Conservation (phyloP, 768 basidiomycete species). For the Panus rudis region DNA sequence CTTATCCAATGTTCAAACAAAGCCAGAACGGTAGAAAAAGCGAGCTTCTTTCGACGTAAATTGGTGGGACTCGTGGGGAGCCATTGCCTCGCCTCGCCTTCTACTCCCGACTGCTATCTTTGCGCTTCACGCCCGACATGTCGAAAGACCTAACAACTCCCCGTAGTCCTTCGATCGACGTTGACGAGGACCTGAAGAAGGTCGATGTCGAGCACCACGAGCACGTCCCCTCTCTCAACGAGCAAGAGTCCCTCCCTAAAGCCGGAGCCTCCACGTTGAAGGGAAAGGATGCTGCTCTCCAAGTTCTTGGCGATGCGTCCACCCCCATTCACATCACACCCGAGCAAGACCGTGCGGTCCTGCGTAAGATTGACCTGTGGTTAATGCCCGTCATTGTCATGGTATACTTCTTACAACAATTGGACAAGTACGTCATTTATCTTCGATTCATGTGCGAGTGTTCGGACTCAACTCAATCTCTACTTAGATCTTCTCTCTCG, state of each 20-base stretch:
- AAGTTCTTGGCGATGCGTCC: slow-evolving; percentile 8
- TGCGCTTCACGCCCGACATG: neutral
- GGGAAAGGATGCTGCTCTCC: slow-evolving; percentile 14
- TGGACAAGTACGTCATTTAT: slow-evolving; percentile 32
- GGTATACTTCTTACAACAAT: slow-evolving; percentile 36
- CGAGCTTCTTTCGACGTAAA: too few species aligned
- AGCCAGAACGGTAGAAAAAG: too few species aligned
- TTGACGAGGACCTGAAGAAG: slow-evolving; percentile 4
- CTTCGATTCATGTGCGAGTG: neutral
- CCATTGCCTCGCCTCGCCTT: neutral
- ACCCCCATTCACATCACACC: slow-evolving; percentile 12
- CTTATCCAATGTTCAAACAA: too few species aligned
- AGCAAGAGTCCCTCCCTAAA: neutral
- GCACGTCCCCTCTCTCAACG: slow-evolving; percentile 18
- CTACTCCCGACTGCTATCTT: slow-evolving; percentile 1
- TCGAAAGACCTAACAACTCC: neutral
- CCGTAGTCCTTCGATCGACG: neutral
- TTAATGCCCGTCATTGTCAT: slow-evolving; percentile 32
- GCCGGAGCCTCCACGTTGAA: slow-evolving; percentile 2
- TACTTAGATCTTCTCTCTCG: slow-evolving; percentile 34
- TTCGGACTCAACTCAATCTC: neutral
- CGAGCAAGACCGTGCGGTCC: slow-evolving; percentile 26
- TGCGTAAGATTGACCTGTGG: slow-evolving; percentile 35
- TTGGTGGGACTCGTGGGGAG: too few species aligned
- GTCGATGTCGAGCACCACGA: slow-evolving; percentile 20